A percentile compares a stretch with the other conserved stretches of the same genome.
These are phyloP conservation scores for Penicillium simplicissimum DNA, from an alignment of 495 filamentous ascomycete genomes.

Conservation along the genomic window DNA sequence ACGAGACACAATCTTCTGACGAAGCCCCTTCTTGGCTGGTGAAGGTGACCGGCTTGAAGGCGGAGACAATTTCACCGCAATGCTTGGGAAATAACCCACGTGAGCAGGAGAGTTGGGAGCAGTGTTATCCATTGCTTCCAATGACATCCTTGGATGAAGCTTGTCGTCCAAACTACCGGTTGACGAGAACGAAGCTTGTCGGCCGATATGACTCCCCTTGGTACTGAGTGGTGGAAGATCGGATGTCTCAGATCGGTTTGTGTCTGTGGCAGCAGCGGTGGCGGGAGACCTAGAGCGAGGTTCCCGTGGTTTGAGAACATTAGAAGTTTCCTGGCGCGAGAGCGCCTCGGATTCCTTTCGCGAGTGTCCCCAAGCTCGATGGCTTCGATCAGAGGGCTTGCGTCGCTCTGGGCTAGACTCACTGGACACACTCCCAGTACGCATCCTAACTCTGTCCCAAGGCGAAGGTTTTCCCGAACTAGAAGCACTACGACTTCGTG, in stretches of 20 bases:
- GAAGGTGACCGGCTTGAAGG: constrained; percentile 54
- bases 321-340: constrained; percentile 1
- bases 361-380: constrained; percentile 12
- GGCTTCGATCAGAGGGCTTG: constrained; percentile 17
- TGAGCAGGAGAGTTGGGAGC: constrained; percentile 50
- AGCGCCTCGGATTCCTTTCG: constrained; percentile 18
- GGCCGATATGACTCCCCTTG: constrained; percentile 14
- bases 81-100: constrained; percentile 53
- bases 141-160: constrained; percentile 41
- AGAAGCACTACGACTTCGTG: constrained; percentile 32
- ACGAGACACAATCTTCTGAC: constrained; percentile 44
- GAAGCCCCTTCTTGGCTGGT: constrained; percentile 48
- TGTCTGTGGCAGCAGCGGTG: not conserved
- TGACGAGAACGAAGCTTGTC: constrained; percentile 38
- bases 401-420: constrained; percentile 28
- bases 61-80: constrained; percentile 56
- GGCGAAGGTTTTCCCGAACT: constrained; percentile 23
- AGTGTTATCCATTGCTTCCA: constrained; percentile 50
- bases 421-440: constrained; percentile 35
- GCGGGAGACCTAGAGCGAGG: constrained; percentile 19
- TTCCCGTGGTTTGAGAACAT: constrained; percentile 10
- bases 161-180: constrained; percentile 39
- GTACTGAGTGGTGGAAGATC: constrained; percentile 14
- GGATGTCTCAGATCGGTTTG: constrained; percentile 7
- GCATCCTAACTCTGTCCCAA: constrained; percentile 30